These are phyloP conservation scores for Smallanthus sonchifolius DNA, from an alignment of 129 eudicot species.

Conservation along the genomic window DNA sequence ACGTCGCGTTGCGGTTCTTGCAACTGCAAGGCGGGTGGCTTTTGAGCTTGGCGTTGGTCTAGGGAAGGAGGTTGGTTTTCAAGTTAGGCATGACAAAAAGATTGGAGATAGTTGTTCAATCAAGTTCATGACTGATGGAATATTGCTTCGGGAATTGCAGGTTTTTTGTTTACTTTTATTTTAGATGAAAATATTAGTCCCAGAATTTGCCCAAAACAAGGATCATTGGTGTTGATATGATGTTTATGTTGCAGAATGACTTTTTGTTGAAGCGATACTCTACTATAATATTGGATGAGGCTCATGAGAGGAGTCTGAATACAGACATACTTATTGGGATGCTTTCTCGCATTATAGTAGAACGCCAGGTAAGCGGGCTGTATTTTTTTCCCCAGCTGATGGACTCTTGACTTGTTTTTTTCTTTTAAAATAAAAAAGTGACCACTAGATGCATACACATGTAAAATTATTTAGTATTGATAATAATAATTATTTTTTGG, in stretches of 20 bases:
- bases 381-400: not conserved
- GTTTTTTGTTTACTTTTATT: slow-evolving; percentile 30
- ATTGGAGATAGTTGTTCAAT: slow-evolving; percentile 79
- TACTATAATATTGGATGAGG: slow-evolving; percentile 85
- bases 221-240: not conserved
- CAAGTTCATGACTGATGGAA: slow-evolving; percentile 99
- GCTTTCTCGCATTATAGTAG: slow-evolving; percentile 77
- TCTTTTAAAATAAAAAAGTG: no score
- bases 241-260: slow-evolving; percentile 60
- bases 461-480: no score
- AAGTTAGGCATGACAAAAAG: slow-evolving; percentile 84
- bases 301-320: slow-evolving; percentile 95
- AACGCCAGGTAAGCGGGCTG: slow-evolving; percentile 56
- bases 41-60: slow-evolving; percentile 76
- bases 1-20: slow-evolving; percentile 97
- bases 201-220: not conserved
- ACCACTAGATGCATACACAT: no score
- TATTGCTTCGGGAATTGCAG: slow-evolving; percentile 95
- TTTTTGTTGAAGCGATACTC: slow-evolving; percentile 80
- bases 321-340: slow-evolving; percentile 97
- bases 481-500: no score
- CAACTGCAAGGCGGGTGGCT: slow-evolving; percentile 93
- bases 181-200: not conserved
- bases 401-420: no score
- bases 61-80: slow-evolving; percentile 94